Percentiles rank a stretch among this genome's conserved stretches.
Evolutionary conservation across 371 early-diverging fungal species (phyloP).

Genomic region (Smittium mucronatum): DNA sequence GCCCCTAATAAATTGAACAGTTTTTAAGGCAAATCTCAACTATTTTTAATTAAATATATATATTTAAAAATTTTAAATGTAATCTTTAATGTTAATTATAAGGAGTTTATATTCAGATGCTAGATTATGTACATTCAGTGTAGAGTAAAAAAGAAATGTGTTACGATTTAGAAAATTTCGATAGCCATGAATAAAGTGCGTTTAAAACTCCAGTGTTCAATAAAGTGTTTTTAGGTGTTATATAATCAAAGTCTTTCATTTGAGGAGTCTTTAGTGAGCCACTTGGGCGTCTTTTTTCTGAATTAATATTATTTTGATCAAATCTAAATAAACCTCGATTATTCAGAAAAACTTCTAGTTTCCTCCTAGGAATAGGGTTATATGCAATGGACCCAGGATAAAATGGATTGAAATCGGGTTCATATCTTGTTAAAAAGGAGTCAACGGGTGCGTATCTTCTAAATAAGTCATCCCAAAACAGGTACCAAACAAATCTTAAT

Average conservation of each 20-base stretch:
- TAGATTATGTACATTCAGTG: no score
- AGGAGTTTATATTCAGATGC: no score
- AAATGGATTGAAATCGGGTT: slow-evolving; percentile 40
- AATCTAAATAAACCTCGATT: slow-evolving; percentile 32
- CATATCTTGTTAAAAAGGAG: slow-evolving; percentile 26
- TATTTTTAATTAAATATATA: no score
- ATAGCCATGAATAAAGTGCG: slow-evolving; percentile 10
- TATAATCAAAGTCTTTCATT: background rate
- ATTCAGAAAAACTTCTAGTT: slow-evolving; percentile 38
- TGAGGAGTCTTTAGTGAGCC: background rate
- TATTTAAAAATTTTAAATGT: no score
- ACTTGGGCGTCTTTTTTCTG: background rate
- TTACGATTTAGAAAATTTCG: no score
- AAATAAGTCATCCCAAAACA: slow-evolving; percentile 50
- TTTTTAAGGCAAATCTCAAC: no score
- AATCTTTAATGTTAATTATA: no score
- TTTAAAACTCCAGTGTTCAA: slow-evolving; percentile 7
- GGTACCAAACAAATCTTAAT: slow-evolving; percentile 36
- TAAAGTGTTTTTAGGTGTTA: background rate
- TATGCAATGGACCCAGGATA: slow-evolving; percentile 43
- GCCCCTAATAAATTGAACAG: no score
- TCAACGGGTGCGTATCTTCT: slow-evolving; percentile 37
- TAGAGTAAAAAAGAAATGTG: no score
- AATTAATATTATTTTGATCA: background rate
- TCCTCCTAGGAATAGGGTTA: slow-evolving; percentile 37